Base-by-base conservation (phyloP, 2,329 filamentous ascomycete species). In the Colletotrichum viniferum region DNA sequence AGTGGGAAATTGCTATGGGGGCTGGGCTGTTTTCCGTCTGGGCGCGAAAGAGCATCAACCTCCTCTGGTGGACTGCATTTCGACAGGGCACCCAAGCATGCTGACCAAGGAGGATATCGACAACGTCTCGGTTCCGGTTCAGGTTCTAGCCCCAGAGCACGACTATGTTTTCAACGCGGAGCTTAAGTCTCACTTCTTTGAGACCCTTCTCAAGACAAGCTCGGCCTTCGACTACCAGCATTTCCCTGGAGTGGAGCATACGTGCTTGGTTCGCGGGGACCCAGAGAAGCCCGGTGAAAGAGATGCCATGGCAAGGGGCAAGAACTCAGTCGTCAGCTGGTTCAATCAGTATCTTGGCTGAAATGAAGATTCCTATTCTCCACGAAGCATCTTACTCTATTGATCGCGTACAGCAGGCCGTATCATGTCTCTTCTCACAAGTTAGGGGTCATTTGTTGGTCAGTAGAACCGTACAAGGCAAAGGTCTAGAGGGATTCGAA, bases 1-100 rank as follows among this genome's bases (percentile, higher is more conserved):
- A 0, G 80, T 88, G 4, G 88, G 88, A 3, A 90, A 84, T 77
- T 90, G 88, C 81, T 90, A 85, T 69, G 88, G 88, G 16, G 88
- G 87, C 7, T 90, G 88, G 89, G 88, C 86, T 1, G 82, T 82
- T 5, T 86, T 89, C 71, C 85, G 85, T 2, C 84, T 90, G 0
- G 89, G 83, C 0, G 82, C 85, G 2, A 73, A 69, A 12, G 85
- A 86, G 73, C 81, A 80, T 14, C 18, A 36, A 14, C 75, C 83
- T n/a, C 79, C 79, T 3, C 80, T 90, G 3, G 84, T 90, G 7
- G 88, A 90, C 72, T 85, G 82, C 77, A 82, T 89, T 48, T 81
- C 83, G 3, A 81, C 81, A 4, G 88, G 81, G 0, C 89, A 90
- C 78, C 89, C 87, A 12, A 85, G 83, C 0, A 77, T 85, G 55